Conservation (phyloP, 106 monocot genomes). For the Cymbidium sinense region DNA sequence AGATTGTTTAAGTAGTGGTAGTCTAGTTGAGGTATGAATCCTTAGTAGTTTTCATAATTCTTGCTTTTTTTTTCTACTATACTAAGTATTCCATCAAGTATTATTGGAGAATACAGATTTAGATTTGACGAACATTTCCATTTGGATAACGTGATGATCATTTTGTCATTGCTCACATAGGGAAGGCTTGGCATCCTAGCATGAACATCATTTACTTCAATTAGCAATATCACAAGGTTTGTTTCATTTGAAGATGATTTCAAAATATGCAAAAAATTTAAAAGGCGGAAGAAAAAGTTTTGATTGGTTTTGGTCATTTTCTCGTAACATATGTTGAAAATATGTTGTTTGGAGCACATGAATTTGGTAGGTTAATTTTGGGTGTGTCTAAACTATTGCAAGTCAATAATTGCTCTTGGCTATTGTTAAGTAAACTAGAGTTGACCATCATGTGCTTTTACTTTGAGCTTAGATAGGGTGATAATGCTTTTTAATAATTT, state of each 20-base stretch:
- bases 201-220: no score
- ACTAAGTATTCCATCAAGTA: background rate
- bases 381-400: no score
- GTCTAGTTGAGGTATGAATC: slow-evolving; percentile 34
- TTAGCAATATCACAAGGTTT: no score
- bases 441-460: background rate
- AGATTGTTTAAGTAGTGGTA: slow-evolving; percentile 17
- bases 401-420: background rate
- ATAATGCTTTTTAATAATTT: background rate
- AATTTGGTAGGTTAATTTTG: no score
- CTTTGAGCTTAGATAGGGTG: background rate
- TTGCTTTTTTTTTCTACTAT: background rate
- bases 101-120: background rate
- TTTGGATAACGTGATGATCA: background rate
- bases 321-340: no score
- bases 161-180: no score
- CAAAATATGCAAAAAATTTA: no score
- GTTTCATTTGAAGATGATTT: no score
- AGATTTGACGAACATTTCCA: background rate
- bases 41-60: background rate
- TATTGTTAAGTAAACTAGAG: background rate
- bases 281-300: no score
- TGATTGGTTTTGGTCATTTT: no score
- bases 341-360: no score
- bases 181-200: no score